Base-by-base conservation (phyloP, 345 rosid genomes). In the Turnera subulata region DNA sequence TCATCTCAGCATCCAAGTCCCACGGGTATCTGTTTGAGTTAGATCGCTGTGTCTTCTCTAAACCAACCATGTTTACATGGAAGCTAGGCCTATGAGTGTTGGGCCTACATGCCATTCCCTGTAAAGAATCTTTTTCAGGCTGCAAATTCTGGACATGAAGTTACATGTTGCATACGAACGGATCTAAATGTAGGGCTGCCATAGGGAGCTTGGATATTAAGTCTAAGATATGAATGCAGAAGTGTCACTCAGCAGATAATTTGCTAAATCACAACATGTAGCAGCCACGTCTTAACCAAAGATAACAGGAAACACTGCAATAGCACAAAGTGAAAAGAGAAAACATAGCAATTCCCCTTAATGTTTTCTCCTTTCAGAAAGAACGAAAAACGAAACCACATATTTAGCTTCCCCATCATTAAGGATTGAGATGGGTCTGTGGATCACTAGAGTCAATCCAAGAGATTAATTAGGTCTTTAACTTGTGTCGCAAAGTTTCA, bases 101-200 rank as follows among this genome's bases (percentile, higher is more conserved):
- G n/a, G 97, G 97, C 76, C 94, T 74, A 67, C 97, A 89, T 2
- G 85, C 91, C 97, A 93, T 85, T 62, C 97, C 96, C 97, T 92
- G 79, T 69, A 78, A 65, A 55, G 5, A 2, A 58, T 32, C 50
- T 20, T 25, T 53, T 38, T 56, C 32, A 48, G 54, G 38, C 29
- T 49, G 29, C 22, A 25, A 25, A 50, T 59, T 11, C 16, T 12
- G 25, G 39, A 39, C 20, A 38, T 24, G 42, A 40, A 42, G 53
- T 45, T 40, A 25, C 53, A 63, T 6, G 54, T 1, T 8, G 8
- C 35, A 4, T n/a, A n/a, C n/a, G n/a, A n/a, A n/a, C n/a, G n/a
- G n/a, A n/a, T n/a, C n/a, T n/a, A n/a, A 29, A 29, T 20, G 16
- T 40, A 51, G 25, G 26, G 35, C 45, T 12, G 46, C 26, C 29